Conservation (phyloP, 164 flowering plant species). For the Vitis rupestris region DNA sequence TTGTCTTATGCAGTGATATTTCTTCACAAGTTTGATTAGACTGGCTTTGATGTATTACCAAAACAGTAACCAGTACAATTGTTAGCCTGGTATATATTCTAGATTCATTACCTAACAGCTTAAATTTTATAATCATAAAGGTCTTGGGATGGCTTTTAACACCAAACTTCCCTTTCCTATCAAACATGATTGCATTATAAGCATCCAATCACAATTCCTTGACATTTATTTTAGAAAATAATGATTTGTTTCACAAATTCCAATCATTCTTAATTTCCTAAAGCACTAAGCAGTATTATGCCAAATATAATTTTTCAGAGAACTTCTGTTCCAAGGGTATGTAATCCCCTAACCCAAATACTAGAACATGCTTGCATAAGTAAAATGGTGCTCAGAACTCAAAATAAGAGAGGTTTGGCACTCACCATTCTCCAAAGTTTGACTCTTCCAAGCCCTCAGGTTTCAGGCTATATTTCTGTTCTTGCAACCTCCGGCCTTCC, state of each 20-base stretch:
- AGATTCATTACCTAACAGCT: too few relatives aligned
- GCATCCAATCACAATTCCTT: neutral
- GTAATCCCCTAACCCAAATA: neutral
- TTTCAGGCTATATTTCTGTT: constrained; percentile 57
- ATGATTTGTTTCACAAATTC: too few relatives aligned
- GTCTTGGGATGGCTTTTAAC: neutral
- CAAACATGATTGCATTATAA: neutral
- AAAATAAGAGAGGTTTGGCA: neutral
- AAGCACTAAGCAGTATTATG: neutral
- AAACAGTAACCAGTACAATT: too few relatives aligned
- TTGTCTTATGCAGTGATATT: too few relatives aligned
- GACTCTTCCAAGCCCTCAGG: constrained; percentile 31
- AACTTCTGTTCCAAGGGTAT: neutral
- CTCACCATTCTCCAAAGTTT: constrained; percentile 33
- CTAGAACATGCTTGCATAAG: neutral
- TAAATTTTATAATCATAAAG: neutral
- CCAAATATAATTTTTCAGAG: neutral
- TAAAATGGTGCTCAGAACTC: neutral
- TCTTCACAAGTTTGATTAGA: too few relatives aligned
- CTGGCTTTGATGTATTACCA: too few relatives aligned
- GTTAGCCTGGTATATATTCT: too few relatives aligned
- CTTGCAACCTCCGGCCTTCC: constrained; percentile 47
- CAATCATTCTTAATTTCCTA: neutral
- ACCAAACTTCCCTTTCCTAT: neutral
- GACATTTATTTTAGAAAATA: neutral